Evolutionary conservation across 768 basidiomycete species (phyloP).

Genomic region (Podaxis sp.): DNA sequence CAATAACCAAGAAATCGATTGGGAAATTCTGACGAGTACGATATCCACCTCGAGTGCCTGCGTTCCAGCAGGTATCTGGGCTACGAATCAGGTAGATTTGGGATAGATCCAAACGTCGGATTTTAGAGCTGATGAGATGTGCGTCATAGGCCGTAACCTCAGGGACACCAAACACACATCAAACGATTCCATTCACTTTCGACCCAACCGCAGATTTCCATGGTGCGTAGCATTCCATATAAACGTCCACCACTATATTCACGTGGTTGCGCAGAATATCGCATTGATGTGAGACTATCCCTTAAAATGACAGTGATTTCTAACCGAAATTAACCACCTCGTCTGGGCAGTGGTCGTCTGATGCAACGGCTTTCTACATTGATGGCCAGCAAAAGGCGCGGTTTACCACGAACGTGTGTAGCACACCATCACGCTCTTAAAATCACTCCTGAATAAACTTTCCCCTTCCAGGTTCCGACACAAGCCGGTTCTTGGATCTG

Average conservation of each 20-base stretch:
- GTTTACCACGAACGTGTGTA: conserved; percentile 30
- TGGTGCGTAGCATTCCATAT: conserved; percentile 22
- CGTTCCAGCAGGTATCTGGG: conserved; percentile 36
- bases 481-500: conserved; percentile 31
- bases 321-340: not conserved
- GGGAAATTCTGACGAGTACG: conserved; percentile 36
- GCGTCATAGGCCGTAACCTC: conserved; percentile 21
- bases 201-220: conserved; percentile 34
- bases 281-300: conserved; percentile 30
- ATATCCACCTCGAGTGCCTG: conserved; percentile 23
- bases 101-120: not conserved
- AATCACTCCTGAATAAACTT: not conserved
- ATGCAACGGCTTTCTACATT: conserved; percentile 33
- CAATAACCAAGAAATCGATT: conserved; percentile 33
- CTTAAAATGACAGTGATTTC: not conserved
- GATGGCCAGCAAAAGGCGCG: conserved; percentile 31
- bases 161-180: conserved; percentile 20
- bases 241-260: not conserved
- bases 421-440: not conserved
- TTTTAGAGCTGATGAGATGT: not conserved
- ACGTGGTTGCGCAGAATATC: conserved; percentile 27
- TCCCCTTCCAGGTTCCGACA: conserved; percentile 27
- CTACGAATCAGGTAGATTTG: conserved; percentile 31
- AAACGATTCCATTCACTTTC: conserved; percentile 30
- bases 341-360: conserved; percentile 27